phyloP scores from a whole-genome alignment of 192 early-diverging fungal species.

The Obelidium mucronatum region DNA sequence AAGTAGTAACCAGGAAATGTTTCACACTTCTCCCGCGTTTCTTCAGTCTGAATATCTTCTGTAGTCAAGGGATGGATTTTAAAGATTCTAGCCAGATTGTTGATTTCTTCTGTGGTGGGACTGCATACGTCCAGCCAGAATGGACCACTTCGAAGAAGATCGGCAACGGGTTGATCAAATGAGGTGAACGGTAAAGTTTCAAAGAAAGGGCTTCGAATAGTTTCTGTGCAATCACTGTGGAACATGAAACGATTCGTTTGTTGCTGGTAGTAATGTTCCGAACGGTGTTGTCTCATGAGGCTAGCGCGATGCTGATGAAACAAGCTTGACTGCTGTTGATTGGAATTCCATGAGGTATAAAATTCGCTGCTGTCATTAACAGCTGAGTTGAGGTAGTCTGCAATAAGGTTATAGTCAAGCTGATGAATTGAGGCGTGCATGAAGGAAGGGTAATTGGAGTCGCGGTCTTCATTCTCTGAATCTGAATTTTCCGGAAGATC shows the following conservation, averaged over 20 bases:
- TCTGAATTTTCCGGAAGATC: not conserved
- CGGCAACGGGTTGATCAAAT: conserved; percentile 11
- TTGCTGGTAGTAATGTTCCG: conserved; percentile 26
- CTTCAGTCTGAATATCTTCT: conserved; percentile 90
- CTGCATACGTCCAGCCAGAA: conserved; percentile 64
- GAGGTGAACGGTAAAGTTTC: conserved; percentile 39
- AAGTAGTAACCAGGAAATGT: conserved; percentile 92
- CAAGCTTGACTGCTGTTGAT: not conserved
- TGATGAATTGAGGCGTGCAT: not conserved
- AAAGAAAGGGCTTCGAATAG: conserved; percentile 31
- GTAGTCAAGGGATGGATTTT: conserved; percentile 87
- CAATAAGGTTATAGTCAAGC: conserved; percentile 1
- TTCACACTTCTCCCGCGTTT: conserved; percentile 95
- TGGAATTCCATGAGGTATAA: not conserved
- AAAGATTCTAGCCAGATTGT: conserved; percentile 58
- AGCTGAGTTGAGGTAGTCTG: conserved; percentile 11
- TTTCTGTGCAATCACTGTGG: conserved; percentile 46
- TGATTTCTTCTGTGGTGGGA: conserved; percentile 54
- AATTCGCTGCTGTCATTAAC: not conserved
- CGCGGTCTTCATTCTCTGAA: not conserved
- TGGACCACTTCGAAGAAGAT: conserved; percentile 41
- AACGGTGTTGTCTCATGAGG: not conserved
- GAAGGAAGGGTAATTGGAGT: not conserved
- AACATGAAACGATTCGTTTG: conserved; percentile 44
- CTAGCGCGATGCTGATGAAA: not conserved